Evolutionary conservation across 176 grass and related monocot species (phyloP).

Genomic region (Oryza rufipogon): DNA sequence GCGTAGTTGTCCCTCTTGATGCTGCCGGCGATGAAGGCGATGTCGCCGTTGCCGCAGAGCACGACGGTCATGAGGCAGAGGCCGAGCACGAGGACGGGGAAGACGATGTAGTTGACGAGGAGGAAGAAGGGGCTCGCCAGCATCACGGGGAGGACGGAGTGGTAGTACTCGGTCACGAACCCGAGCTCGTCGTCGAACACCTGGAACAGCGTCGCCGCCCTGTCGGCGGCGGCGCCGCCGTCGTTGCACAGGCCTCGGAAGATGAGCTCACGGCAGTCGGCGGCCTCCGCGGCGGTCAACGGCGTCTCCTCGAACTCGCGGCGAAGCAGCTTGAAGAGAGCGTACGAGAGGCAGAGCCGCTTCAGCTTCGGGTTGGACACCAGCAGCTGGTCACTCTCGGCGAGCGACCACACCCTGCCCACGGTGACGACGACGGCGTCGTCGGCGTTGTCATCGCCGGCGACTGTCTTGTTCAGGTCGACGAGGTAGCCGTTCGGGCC

Average conservation of each 20-base stretch:
- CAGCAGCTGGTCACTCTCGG: not conserved
- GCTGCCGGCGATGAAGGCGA: not conserved
- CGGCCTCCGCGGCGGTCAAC: not conserved
- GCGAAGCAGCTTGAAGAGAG: slow-evolving; percentile 26
- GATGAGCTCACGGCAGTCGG: not conserved
- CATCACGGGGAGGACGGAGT: slow-evolving; percentile 23
- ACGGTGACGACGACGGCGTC: not conserved
- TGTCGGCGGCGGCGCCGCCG: not conserved
- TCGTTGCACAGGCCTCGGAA: not conserved
- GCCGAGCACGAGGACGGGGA: not conserved
- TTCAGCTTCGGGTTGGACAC: not conserved
- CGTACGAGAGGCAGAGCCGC: slow-evolving; percentile 27
- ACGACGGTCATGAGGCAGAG: not conserved
- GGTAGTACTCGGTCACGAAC: slow-evolving; percentile 34
- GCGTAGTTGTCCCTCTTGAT: not conserved
- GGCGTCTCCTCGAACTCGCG: not conserved
- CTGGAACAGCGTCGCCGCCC: not conserved
- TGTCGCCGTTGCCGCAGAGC: not conserved
- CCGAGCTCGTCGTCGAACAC: slow-evolving; percentile 13
- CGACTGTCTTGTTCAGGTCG: not conserved
- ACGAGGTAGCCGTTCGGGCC: not conserved
- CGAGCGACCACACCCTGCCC: not conserved
- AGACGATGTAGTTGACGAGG: not conserved
- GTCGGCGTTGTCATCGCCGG: no score
- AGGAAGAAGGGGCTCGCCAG: slow-evolving; percentile 33